Base-by-base conservation (phyloP, 2,329 filamentous ascomycete genomes). In the Raffaelea albimanens region DNA sequence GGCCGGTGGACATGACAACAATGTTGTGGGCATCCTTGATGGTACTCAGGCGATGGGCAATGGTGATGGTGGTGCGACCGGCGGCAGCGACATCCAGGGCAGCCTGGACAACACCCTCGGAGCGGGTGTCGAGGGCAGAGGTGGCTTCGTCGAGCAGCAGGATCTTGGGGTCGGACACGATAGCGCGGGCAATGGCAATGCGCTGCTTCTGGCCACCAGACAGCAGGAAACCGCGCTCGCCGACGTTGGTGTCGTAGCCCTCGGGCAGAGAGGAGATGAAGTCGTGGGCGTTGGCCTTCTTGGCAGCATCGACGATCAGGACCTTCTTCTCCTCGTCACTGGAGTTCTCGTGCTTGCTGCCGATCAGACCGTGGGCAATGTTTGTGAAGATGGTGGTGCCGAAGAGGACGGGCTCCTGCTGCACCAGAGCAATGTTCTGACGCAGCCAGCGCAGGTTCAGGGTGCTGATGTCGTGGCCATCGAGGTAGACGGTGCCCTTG, bases 201-300 rank as follows among this genome's bases (percentile, higher is more conserved):
- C 93, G 87, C 66, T 97, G 93, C 65, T 96, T 95, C 66, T 98
- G 93, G 33, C 93, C 93, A 62, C 93, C 93, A 47, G 87, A 95
- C 9, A 98, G 74, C 45, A 96, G 69, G 61, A 95, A 95, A 10
- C 93, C 93, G 53, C 90, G 83, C 64, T 97, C 89, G 48, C 93
- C 93, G n/a, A 97, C 91, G 55, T 94, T 83, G 0, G 93, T 97
- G 55, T 95, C 79, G 58, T 97, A 97, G 2, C 86, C 85, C 56
- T 97, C 85, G 0, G 93, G 89, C 1, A 97, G 75, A 13, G 75
- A 67, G 5, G 71, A 77, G 55, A 98, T 83, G 61, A 98, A 98
- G 54, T 95, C 89, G 61, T 97, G 90, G 1, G 91, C 91, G 57
- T 97, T 96, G 14, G 93, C 86, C 74, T 86, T 94, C 63, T 81